Evolutionary conservation across 306 rosid species (phyloP).

Genomic region (Hylodesmum podocarpum): DNA sequence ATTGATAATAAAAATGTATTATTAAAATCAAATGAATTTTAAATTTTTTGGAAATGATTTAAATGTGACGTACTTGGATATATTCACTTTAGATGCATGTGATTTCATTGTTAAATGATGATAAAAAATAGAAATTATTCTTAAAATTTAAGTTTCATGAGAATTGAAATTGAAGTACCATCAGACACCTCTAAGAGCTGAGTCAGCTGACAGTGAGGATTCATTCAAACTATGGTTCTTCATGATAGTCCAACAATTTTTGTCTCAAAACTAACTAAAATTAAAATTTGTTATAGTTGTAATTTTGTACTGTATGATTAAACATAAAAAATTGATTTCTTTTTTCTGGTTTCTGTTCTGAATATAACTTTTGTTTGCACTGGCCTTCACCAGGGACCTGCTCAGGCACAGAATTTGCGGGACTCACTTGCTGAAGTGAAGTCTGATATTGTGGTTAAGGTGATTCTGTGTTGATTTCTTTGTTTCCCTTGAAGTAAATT

Average conservation of each 20-base stretch:
- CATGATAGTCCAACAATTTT: background rate
- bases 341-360: background rate
- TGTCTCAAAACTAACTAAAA: background rate
- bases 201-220: too few species aligned
- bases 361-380: background rate
- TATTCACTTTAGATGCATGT: background rate
- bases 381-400: constrained; percentile 74
- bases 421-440: constrained; percentile 87
- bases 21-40: background rate
- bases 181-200: background rate
- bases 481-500: background rate
- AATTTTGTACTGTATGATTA: background rate
- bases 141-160: background rate
- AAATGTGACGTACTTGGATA: background rate
- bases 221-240: background rate
- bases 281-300: background rate
- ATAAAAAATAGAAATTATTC: background rate
- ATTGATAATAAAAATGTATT: background rate
- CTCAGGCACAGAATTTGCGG: constrained; percentile 95
- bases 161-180: background rate
- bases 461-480: constrained; percentile 25
- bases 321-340: background rate
- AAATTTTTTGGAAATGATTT: background rate
- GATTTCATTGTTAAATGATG: background rate
- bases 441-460: constrained; percentile 95